Conservation (phyloP, 1,139 yeast species). For the Debaryomycetaceae sp. region DNA sequence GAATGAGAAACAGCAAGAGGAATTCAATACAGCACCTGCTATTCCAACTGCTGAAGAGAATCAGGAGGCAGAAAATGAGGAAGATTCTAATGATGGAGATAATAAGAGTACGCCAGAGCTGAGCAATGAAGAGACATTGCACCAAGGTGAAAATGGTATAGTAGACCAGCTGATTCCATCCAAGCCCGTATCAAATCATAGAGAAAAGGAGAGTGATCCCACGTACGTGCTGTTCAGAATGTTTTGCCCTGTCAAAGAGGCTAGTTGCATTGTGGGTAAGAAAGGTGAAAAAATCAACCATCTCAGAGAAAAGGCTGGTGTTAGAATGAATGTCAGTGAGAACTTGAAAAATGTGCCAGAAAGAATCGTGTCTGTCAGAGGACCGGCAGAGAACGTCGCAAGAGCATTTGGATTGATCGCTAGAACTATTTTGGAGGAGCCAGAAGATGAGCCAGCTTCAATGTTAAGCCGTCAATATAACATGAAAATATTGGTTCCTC, state of each 20-base stretch:
- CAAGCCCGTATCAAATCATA: constrained; percentile 22
- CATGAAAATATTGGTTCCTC: constrained; percentile 69
- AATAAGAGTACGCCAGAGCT: background rate
- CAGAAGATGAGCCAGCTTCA: constrained; percentile 60
- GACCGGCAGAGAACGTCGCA: constrained; percentile 78
- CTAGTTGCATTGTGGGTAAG: constrained; percentile 71
- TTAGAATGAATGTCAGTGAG: constrained; percentile 74
- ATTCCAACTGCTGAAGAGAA: constrained; percentile 11
- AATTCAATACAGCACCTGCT: constrained; percentile 42
- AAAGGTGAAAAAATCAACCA: constrained; percentile 70
- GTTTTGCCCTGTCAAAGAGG: constrained; percentile 76
- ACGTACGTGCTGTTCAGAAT: constrained; percentile 65
- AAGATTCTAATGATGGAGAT: background rate
- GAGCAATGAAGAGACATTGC: background rate
- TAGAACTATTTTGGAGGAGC: constrained; percentile 65
- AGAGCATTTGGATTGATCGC: constrained; percentile 76
- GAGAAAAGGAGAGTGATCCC: constrained; percentile 47
- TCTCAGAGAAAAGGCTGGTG: constrained; percentile 62
- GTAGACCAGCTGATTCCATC: constrained; percentile 6
- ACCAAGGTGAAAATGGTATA: background rate
- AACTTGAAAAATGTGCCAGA: constrained; percentile 72
- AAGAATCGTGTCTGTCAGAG: constrained; percentile 72
- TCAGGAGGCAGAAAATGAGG: background rate
- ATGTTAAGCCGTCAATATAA: constrained; percentile 53
- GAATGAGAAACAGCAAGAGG: constrained; percentile 33